Evolutionary conservation across 345 rosid genomes (phyloP).

Genomic region (Bruguiera sexangula): DNA sequence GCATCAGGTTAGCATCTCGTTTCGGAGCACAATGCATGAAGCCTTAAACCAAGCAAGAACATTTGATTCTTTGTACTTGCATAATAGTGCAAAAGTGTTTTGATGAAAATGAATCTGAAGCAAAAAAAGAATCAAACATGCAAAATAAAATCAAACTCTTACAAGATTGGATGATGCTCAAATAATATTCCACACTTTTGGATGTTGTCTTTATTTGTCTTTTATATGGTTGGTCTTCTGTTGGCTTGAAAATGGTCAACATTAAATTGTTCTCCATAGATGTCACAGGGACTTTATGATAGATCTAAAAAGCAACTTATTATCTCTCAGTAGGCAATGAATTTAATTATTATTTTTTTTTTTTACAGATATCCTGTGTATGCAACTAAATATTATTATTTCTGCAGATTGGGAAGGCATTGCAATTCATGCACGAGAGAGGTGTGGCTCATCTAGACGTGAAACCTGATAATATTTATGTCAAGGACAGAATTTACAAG

Average conservation of each 20-base stretch:
- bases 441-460: constrained; percentile 96
- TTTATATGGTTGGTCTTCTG: too few relatives aligned
- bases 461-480: constrained; percentile 94
- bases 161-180: too few relatives aligned
- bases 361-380: background rate
- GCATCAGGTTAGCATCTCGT: constrained; percentile 56
- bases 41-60: background rate
- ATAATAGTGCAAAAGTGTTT: background rate
- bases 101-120: too few relatives aligned
- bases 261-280: too few relatives aligned
- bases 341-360: background rate
- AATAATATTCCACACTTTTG: too few relatives aligned
- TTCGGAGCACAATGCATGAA: background rate
- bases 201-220: too few relatives aligned
- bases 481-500: constrained; percentile 70
- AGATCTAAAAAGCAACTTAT: too few relatives aligned
- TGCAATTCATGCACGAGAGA: constrained; percentile 64
- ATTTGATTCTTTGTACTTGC: background rate
- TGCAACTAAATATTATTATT: background rate
- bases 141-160: too few relatives aligned
- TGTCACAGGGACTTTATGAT: too few relatives aligned
- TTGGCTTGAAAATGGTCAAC: too few relatives aligned
- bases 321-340: too few relatives aligned
- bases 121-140: too few relatives aligned
- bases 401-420: constrained; percentile 81